Evolutionary conservation across 352 stramenopile genomes (phyloP).

Genomic region (Pythium myriotylum): DNA sequence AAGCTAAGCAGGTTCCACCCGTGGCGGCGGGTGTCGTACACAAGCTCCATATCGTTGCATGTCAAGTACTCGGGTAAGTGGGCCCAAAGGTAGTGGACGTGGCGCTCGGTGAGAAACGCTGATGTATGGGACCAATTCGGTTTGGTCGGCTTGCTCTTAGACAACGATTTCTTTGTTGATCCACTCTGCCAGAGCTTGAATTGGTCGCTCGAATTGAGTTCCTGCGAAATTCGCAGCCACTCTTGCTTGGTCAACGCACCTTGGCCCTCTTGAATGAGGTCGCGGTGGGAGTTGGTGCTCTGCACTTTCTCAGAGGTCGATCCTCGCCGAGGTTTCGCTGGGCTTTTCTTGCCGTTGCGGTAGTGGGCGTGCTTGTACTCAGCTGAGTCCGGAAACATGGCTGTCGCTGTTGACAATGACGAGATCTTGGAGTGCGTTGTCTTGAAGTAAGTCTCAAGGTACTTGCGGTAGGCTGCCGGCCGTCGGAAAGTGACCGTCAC

Average conservation of each 20-base stretch:
- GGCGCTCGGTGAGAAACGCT: slow-evolving; percentile 61
- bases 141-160: not conserved
- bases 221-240: slow-evolving; percentile 38
- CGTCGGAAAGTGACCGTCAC: slow-evolving; percentile 56
- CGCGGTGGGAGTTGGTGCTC: not conserved
- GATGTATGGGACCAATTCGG: slow-evolving; percentile 32
- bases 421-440: slow-evolving; percentile 35
- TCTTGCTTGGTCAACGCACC: slow-evolving; percentile 15
- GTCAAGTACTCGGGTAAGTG: slow-evolving; percentile 61
- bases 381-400: slow-evolving; percentile 67
- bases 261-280: not conserved
- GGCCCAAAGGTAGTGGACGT: slow-evolving; percentile 70
- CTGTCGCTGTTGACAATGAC: slow-evolving; percentile 51
- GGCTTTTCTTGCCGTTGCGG: slow-evolving; percentile 22
- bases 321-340: not conserved
- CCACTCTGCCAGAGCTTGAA: slow-evolving; percentile 55
- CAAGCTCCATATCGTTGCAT: slow-evolving; percentile 74
- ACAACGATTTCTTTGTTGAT: not conserved
- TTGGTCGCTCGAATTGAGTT: slow-evolving; percentile 53
- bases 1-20: slow-evolving; percentile 78
- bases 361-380: slow-evolving; percentile 57
- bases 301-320: not conserved
- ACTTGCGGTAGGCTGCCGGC: slow-evolving; percentile 56
- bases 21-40: slow-evolving; percentile 61
- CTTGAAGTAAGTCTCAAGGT: slow-evolving; percentile 50